Evolutionary conservation across 768 basidiomycete species (phyloP).

Genomic region (Termitomyces sp.): DNA sequence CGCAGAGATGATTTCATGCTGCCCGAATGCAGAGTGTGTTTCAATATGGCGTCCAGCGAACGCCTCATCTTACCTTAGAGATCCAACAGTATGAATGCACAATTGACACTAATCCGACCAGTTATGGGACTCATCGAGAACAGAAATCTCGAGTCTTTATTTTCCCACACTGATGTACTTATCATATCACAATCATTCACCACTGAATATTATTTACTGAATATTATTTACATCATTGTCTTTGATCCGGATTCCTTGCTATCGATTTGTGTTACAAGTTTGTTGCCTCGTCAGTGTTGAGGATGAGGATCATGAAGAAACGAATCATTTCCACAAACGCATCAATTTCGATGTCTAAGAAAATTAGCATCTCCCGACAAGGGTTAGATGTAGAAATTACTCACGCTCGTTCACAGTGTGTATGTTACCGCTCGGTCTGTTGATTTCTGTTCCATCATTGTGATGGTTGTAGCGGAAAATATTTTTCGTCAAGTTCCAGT

Average conservation of each 20-base stretch:
- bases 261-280: background rate
- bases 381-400: conserved; percentile 15
- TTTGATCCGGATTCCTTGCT: too few relatives aligned
- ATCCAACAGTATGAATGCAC: background rate
- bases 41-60: background rate
- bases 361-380: background rate
- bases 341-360: conserved; percentile 40
- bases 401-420: conserved; percentile 73
- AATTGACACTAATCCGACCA: background rate
- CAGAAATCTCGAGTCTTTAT: too few relatives aligned
- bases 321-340: conserved; percentile 57
- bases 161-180: background rate
- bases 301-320: conserved; percentile 59
- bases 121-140: too few relatives aligned
- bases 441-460: conserved; percentile 26
- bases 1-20: conserved; percentile 2
- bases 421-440: conserved; percentile 31
- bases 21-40: background rate
- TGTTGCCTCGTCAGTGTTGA: conserved; percentile 60
- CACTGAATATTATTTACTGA: background rate
- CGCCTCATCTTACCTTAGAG: background rate
- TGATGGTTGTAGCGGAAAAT: conserved; percentile 67
- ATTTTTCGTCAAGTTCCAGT: conserved; percentile 50
- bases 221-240: background rate
- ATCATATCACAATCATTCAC: background rate